Evolutionary conservation across 345 rosid genomes (phyloP).

Genomic region (Ceriops decandra): DNA sequence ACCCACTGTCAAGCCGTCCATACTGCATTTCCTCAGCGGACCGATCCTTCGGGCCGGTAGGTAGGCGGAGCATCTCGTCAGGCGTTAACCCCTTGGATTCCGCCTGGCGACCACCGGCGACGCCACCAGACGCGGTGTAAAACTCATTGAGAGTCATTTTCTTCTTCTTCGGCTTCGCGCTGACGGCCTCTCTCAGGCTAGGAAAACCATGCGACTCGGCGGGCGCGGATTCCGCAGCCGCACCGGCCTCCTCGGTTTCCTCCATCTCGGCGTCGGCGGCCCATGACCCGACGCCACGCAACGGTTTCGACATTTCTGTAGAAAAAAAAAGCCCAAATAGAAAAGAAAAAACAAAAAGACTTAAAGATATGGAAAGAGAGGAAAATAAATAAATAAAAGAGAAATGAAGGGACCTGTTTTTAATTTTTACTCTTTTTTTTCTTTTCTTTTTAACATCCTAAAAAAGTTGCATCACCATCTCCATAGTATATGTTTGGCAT

Average conservation of each 20-base stretch:
- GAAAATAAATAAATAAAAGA: background rate
- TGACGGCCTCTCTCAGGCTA: constrained; percentile 66
- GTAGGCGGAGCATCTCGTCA: constrained; percentile 77
- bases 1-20: constrained; percentile 73
- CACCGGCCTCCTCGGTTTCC: constrained; percentile 48
- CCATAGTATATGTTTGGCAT: no score
- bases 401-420: constrained; percentile 8
- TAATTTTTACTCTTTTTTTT: no score
- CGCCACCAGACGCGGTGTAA: constrained; percentile 23
- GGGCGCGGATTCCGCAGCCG: constrained; percentile 36
- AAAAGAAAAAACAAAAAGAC: background rate
- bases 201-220: constrained; percentile 74
- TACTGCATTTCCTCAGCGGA: constrained; percentile 82
- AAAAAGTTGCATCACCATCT: no score
- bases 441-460: no score
- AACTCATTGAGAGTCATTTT: constrained; percentile 74
- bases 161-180: constrained; percentile 73
- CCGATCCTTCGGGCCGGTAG: constrained; percentile 91
- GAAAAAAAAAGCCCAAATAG: no score
- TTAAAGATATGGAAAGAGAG: constrained; percentile 23
- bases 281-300: constrained; percentile 89
- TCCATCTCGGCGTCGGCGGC: constrained; percentile 93
- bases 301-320: constrained; percentile 51
- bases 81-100: constrained; percentile 52
- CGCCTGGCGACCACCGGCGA: background rate